Evolutionary conservation across 2,329 filamentous ascomycete species (phyloP), one percentile per base, ranked within the genome.

Genomic region (Ceratocystis harringtonii): DNA sequence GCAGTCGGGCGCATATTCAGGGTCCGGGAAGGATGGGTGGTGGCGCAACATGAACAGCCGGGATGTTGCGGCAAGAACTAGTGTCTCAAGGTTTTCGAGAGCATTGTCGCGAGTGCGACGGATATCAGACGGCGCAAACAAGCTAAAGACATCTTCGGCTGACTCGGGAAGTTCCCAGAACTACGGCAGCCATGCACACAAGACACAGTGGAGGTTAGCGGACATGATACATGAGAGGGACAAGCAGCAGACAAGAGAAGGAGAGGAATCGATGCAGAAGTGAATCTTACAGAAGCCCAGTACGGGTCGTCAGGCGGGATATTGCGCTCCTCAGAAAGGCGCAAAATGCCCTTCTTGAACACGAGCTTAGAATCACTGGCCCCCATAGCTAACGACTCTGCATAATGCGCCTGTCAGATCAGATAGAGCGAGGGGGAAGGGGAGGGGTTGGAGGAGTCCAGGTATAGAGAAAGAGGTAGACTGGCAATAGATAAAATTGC

Each of bases 111-210:
- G 85, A 58, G 90, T 92, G 70, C 92, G 86, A 68, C 92, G 89
- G 69, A 96, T 92, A 74, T 95, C 89, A 67, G 87, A 85, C 5
- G 91, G 85, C 45, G 92, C 91, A 77, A 96, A 97, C 68, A 97
- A 84, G 73, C 90, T 95, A 79, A 97, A 97, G 72, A 99, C 86
- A 79, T 99, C 94, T 74, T 97, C 94, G 63, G 90, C 85, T 15
- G 91, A 92, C 76, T 97, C 94, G 68, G 94, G 94, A 55, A 99
- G 85, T 75, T 96, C 90, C 92, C 92, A 97, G 78, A 97, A 97
- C 89, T 96, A 68, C 7, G n/a, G 10, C 10, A 41, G 36, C 36
- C n/a, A 44, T 8, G 28, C 15, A 61, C n/a, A 15, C 48, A 19
- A 52, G 48, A 52, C n/a, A 52, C 48, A n/a, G 19, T 15, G 10